Conservation (phyloP, 257 asterid species). For the Pogostemon cablin region DNA sequence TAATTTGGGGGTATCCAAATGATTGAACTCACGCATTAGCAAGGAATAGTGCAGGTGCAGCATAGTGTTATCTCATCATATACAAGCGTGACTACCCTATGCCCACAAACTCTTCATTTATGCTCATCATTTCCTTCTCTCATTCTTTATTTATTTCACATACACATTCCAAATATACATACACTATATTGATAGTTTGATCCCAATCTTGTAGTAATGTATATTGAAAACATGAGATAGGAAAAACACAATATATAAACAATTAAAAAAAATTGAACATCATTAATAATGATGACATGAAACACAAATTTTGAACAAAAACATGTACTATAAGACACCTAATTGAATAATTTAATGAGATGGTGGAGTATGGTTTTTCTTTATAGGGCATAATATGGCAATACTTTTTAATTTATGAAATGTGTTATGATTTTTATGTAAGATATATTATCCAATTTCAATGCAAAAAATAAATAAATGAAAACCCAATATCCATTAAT, state of each 20-base stretch:
- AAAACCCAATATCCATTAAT: too few relatives aligned
- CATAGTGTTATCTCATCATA: conserved; percentile 40
- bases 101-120: conserved; percentile 28
- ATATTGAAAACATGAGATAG: neutral
- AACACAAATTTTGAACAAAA: too few relatives aligned
- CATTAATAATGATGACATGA: too few relatives aligned
- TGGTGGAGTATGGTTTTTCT: too few relatives aligned
- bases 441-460: too few relatives aligned
- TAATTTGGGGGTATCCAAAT: conserved; percentile 14
- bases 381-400: too few relatives aligned
- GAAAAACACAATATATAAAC: neutral
- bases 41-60: neutral
- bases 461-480: too few relatives aligned
- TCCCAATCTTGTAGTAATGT: neutral
- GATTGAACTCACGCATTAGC: conserved; percentile 39
- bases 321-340: too few relatives aligned
- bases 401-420: too few relatives aligned
- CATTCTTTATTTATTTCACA: neutral
- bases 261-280: neutral
- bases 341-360: too few relatives aligned
- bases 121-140: conserved; percentile 17
- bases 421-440: too few relatives aligned
- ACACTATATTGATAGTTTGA: neutral
- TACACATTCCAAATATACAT: too few relatives aligned
- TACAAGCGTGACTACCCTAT: conserved; percentile 39